A percentile compares a stretch with the other conserved stretches of the same genome.
Conservation (phyloP, 768 basidiomycete genomes). For the Lyophyllum shimeji region DNA sequence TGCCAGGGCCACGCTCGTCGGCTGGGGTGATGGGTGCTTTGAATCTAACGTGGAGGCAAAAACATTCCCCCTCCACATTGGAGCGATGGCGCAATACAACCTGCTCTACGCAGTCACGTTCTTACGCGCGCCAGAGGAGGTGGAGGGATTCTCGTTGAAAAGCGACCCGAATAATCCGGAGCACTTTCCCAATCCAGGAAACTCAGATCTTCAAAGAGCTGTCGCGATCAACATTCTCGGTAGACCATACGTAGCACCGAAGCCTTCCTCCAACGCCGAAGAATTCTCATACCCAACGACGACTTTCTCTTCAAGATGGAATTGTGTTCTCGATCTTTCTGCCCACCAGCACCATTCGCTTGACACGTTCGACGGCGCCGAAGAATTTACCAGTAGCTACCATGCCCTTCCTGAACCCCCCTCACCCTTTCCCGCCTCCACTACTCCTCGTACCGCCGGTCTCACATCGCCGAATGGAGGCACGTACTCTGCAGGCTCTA, state of each 20-base stretch:
- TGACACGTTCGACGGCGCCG: slow-evolving; percentile 30
- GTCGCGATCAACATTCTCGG: slow-evolving; percentile 82
- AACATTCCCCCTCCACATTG: slow-evolving; percentile 73
- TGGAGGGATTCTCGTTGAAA: slow-evolving; percentile 40
- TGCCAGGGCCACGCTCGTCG: slow-evolving; percentile 48
- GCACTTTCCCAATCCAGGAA: slow-evolving; percentile 19
- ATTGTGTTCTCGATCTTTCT: slow-evolving; percentile 81
- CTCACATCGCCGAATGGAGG: slow-evolving; percentile 17
- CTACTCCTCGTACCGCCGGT: slow-evolving; percentile 21
- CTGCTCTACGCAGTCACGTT: slow-evolving; percentile 89
- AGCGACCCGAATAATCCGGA: slow-evolving; percentile 21
- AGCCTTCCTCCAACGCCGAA: slow-evolving; percentile 20
- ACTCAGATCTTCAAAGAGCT: slow-evolving; percentile 62
- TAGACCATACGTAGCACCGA: slow-evolving; percentile 52
- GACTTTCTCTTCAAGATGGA: slow-evolving; percentile 86
- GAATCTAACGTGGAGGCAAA: slow-evolving; percentile 35
- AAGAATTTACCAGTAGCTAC: slow-evolving; percentile 30
- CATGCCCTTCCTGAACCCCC: slow-evolving; percentile 71
- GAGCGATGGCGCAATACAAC: slow-evolving; percentile 79
- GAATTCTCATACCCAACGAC: slow-evolving; percentile 57
- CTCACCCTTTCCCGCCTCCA: slow-evolving; percentile 69
- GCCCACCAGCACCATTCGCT: slow-evolving; percentile 32
- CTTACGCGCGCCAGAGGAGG: slow-evolving; percentile 61
- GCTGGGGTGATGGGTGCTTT: slow-evolving; percentile 59
- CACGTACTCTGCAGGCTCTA: slow-evolving; percentile 16